These are phyloP conservation scores for Phytophthora tubulina DNA, from an alignment of 352 stramenopile species.

Conservation along the genomic window DNA sequence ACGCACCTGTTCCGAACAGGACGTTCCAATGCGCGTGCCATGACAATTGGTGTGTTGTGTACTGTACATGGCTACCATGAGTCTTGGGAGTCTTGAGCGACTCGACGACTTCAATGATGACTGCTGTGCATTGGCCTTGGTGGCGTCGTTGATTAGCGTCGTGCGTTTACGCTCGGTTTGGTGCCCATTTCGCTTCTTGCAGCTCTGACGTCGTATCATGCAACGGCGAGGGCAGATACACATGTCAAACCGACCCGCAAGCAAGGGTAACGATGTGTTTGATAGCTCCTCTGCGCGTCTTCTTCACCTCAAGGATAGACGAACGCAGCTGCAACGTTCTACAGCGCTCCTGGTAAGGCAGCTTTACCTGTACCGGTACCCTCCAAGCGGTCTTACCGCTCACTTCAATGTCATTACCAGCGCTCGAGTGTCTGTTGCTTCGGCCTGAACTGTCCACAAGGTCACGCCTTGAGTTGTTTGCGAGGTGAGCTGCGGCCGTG, in stretches of 20 bases:
- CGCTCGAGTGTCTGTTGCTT: conserved; percentile 28
- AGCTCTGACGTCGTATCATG: conserved; percentile 22
- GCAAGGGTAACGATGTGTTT: conserved; percentile 1
- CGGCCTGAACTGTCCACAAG: conserved; percentile 27
- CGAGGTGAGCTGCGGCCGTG: background rate
- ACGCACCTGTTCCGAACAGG: background rate
- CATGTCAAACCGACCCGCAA: conserved; percentile 5
- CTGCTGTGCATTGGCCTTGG: no score
- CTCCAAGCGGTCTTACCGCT: conserved; percentile 8
- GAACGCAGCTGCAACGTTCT: conserved; percentile 18
- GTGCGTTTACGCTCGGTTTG: conserved; percentile 1
- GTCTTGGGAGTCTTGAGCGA: background rate
- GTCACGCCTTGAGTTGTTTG: conserved; percentile 10
- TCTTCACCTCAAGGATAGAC: conserved; percentile 27
- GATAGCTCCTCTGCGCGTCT: background rate
- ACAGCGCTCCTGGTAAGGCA: background rate
- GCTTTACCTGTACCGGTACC: background rate
- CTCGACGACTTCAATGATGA: conserved; percentile 4
- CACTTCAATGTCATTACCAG: conserved; percentile 39
- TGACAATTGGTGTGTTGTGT: background rate
- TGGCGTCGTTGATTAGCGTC: background rate
- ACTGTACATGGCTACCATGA: background rate
- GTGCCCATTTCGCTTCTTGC: conserved; percentile 7
- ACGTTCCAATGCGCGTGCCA: conserved; percentile 14
- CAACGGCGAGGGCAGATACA: conserved; percentile 2